Conservation (phyloP, 2,329 filamentous ascomycete genomes). For the Exophiala viscosa region DNA sequence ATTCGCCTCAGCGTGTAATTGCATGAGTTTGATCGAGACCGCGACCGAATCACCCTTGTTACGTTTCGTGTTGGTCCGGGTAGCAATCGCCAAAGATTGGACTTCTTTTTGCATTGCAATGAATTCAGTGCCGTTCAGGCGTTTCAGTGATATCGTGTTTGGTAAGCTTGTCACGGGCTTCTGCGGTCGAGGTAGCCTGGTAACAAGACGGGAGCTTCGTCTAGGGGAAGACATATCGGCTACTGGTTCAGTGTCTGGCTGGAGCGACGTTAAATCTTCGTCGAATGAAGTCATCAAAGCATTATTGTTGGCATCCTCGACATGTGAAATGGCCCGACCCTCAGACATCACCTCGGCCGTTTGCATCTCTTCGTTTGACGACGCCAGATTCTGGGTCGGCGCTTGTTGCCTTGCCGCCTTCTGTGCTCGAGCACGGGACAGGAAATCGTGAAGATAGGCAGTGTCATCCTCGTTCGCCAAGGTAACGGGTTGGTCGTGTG, state of each 20-base stretch:
- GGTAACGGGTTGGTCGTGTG: not conserved
- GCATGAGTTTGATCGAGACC: conserved; percentile 20
- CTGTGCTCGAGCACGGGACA: conserved; percentile 22
- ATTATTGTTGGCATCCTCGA: not conserved
- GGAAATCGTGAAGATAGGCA: conserved; percentile 27
- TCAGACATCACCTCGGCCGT: not conserved
- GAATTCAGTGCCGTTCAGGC: conserved; percentile 45
- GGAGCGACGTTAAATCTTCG: conserved; percentile 1
- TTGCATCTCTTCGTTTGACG: not conserved
- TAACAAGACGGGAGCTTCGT: conserved; percentile 35
- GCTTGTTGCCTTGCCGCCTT: conserved; percentile 15
- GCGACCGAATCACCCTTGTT: conserved; percentile 38
- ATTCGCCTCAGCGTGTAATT: conserved; percentile 21
- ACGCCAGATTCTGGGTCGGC: not conserved
- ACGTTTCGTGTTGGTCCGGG: conserved; percentile 41
- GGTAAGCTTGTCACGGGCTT: conserved; percentile 28
- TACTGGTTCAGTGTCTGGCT: conserved; percentile 8
- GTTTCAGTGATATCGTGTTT: conserved; percentile 41
- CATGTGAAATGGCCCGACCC: not conserved
- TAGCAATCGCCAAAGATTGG: conserved; percentile 41
- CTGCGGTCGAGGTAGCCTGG: conserved; percentile 28
- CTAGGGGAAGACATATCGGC: conserved; percentile 27
- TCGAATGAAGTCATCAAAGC: not conserved
- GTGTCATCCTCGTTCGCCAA: conserved; percentile 25
- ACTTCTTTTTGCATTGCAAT: conserved; percentile 41